Evolutionary conservation across 1,139 yeast species (phyloP).

Genomic region (Candida smagusa): DNA sequence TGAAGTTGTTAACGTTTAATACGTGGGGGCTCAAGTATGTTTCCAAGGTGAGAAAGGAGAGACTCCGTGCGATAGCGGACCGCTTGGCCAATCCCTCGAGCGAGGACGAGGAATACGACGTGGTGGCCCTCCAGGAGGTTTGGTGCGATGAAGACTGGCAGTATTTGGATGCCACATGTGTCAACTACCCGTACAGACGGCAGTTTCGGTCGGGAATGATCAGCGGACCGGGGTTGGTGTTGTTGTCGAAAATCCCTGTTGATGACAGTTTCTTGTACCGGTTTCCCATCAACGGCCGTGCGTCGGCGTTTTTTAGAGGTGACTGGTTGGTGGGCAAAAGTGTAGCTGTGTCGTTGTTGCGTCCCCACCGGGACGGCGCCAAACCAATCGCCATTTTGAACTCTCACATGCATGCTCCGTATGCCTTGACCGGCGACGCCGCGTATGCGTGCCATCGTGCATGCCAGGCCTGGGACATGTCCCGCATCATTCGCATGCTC

Average conservation of each 20-base stretch:
- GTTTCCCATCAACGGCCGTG: constrained; percentile 90
- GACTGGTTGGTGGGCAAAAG: constrained; percentile 98
- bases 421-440: constrained; percentile 77
- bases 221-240: constrained; percentile 90
- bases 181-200: constrained; percentile 60
- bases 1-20: constrained; percentile 63
- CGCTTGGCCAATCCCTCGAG: constrained; percentile 43
- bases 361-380: constrained; percentile 43
- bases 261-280: constrained; percentile 73
- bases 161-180: constrained; percentile 48
- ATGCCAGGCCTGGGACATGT: constrained; percentile 95
- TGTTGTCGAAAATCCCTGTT: constrained; percentile 82
- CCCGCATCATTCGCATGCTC: constrained; percentile 61
- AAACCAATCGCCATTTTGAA: constrained; percentile 75
- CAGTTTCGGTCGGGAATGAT: constrained; percentile 79
- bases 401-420: constrained; percentile 98
- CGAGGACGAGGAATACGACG: constrained; percentile 58
- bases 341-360: constrained; percentile 69
- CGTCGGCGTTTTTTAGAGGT: constrained; percentile 90
- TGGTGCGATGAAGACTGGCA: constrained; percentile 90
- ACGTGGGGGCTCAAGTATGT: constrained; percentile 91
- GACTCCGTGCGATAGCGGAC: constrained; percentile 75
- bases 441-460: constrained; percentile 88
- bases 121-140: constrained; percentile 87
- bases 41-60: constrained; percentile 60